phyloP scores from a whole-genome alignment of 1,139 yeast genomes.

The Pneumocystis murina region DNA sequence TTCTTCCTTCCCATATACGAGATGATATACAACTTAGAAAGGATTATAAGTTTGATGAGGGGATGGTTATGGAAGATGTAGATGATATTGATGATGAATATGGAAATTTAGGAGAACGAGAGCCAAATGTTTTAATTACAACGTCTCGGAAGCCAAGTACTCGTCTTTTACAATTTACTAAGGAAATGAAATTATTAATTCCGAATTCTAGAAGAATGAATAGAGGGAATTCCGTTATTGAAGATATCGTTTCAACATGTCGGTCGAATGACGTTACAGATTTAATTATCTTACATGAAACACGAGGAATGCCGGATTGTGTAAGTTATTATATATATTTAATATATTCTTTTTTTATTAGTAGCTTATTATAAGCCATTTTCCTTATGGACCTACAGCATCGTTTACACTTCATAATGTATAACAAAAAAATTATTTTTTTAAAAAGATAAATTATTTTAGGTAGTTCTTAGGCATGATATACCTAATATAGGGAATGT shows the following conservation, averaged over 20 bases:
- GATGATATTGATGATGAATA: conserved; percentile 69
- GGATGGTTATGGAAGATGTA: conserved; percentile 40
- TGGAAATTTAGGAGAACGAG: conserved; percentile 71
- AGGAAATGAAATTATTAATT: conserved; percentile 75
- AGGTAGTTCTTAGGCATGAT: conserved; percentile 74
- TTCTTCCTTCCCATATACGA: conserved; percentile 75
- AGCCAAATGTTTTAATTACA: conserved; percentile 86
- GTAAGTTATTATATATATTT: not conserved
- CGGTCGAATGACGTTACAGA: conserved; percentile 65
- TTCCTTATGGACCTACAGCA: conserved; percentile 97
- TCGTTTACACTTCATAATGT: conserved; percentile 85
- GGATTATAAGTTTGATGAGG: conserved; percentile 73
- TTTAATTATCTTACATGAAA: conserved; percentile 77
- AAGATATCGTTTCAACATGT: conserved; percentile 75
- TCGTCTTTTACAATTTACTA: conserved; percentile 74
- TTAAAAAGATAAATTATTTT: not conserved
- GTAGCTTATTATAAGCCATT: conserved; percentile 65
- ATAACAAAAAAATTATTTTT: not conserved
- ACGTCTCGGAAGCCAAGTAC: conserved; percentile 87
- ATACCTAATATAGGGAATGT: conserved; percentile 73
- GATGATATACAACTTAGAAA: conserved; percentile 71
- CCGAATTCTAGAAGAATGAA: conserved; percentile 82
- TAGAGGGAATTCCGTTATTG: conserved; percentile 83
- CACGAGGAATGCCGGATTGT: conserved; percentile 95
- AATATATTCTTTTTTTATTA: not conserved